Evolutionary conservation across 768 basidiomycete species (phyloP), one percentile per base, ranked within the genome.

Genomic region (Neoboletus brunneissimus): DNA sequence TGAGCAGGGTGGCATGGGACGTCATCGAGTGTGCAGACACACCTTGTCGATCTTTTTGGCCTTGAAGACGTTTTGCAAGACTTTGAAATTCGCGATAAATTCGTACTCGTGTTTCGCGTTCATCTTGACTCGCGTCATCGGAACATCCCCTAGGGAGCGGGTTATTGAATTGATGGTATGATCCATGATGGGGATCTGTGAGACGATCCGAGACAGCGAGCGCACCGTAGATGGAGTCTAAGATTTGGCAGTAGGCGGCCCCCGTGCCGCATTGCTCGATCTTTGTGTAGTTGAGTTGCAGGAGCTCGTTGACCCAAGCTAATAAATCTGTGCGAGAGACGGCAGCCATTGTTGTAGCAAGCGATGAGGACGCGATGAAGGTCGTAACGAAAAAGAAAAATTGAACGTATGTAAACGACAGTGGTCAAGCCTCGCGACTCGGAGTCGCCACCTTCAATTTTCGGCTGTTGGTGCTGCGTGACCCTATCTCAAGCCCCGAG

Each of bases 31-130:
- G 60, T 32, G 22, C 25, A 29, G 11, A 67, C 65, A 82, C 27
- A 67, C 94, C 87, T 95, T 98, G 74, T 98, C 95, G 60, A 99
- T 88, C 76, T 92, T 90, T 73, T 98, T 89, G 15, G 80, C 70
- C 70, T 94, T 93, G 87, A 99, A 98, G 40, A 81, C 70, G 65
- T 87, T 94, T 72, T 99, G 97, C 73, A 99, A 77, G 69, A 98
- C 81, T 74, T 98, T 98, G 82, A 85, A 98, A 77, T 99, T 99
- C 27, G 85, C 89, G 53, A 98, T 75, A 68, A 85, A 98, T 73
- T 98, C 96, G 76, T 97, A 98, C 70, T 97, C 92, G 67, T 92
- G 91, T 76, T 86, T 94, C 43, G 97, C 94, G 72, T 87, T 87
- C 85, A 98, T 92, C 80, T 98, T 98, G 65, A 99, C 95, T 59